Percentiles rank a stretch among this genome's conserved stretches.
These are phyloP conservation scores for Zancudomyces culisetae DNA, from an alignment of 371 early-diverging fungal species.

Conservation along the genomic window DNA sequence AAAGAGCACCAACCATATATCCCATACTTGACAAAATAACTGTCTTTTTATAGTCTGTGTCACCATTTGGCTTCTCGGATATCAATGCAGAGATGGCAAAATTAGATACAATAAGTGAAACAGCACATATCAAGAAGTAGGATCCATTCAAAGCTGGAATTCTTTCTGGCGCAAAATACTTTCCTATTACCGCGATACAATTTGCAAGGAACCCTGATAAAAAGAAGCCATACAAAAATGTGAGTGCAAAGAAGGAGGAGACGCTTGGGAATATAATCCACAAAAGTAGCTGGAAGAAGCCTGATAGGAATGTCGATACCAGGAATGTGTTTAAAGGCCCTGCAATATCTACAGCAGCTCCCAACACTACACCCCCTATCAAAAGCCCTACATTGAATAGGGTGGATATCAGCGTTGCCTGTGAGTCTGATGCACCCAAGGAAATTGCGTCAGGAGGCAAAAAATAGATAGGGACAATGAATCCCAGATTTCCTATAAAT, in stretches of 20 bases:
- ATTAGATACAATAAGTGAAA: constrained; percentile 1
- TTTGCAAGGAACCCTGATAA: background rate
- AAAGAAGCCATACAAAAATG: constrained; percentile 25
- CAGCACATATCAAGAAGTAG: background rate
- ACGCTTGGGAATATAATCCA: constrained; percentile 23
- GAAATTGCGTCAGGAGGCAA: constrained; percentile 23
- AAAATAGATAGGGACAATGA: constrained; percentile 30
- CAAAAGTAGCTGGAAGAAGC: constrained; percentile 22
- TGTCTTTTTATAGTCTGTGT: background rate
- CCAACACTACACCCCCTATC: constrained; percentile 21
- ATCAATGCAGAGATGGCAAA: constrained; percentile 1
- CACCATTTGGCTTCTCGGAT: background rate
- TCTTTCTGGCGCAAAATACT: background rate
- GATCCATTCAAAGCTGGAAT: constrained; percentile 2
- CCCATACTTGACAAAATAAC: background rate
- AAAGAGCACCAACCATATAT: background rate
- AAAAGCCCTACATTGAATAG: constrained; percentile 26
- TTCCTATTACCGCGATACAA: constrained; percentile 2
- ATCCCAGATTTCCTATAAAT: constrained; percentile 18
- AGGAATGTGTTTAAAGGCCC: constrained; percentile 29
- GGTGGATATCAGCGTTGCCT: constrained; percentile 20
- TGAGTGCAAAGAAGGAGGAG: constrained; percentile 6
- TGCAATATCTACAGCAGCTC: constrained; percentile 23
- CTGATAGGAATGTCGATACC: constrained; percentile 22
- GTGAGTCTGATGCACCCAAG: constrained; percentile 12